Conservation (phyloP, 139 green algal species). For the Chlamydomonas incerta region DNA sequence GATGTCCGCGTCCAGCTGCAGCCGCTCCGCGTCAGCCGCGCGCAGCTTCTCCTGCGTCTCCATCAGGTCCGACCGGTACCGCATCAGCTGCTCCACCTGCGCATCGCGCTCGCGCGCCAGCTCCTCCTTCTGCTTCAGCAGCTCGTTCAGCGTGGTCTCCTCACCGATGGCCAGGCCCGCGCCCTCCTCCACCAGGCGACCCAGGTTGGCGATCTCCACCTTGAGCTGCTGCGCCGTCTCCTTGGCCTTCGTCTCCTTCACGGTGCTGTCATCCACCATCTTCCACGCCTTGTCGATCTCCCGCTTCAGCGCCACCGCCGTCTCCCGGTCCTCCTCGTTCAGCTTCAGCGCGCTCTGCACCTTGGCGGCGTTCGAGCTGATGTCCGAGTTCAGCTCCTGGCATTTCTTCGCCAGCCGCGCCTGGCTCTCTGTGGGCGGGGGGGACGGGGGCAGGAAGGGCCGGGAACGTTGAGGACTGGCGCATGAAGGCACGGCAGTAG, state of each 20-base stretch:
- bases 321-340: slow-evolving; percentile 90
- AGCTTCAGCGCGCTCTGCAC: slow-evolving; percentile 91
- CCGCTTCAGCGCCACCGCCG: slow-evolving; percentile 87
- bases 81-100: slow-evolving; percentile 82
- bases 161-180: slow-evolving; percentile 80
- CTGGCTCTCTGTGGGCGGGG: slow-evolving; percentile 78
- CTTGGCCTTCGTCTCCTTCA: slow-evolving; percentile 91
- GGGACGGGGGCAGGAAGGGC: background rate
- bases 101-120: slow-evolving; percentile 79
- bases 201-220: slow-evolving; percentile 89
- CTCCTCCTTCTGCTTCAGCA: slow-evolving; percentile 86
- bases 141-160: slow-evolving; percentile 83
- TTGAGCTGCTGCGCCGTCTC: slow-evolving; percentile 87
- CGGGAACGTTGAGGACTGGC: background rate
- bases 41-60: slow-evolving; percentile 79
- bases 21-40: slow-evolving; percentile 72
- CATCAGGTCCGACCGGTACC: slow-evolving; percentile 74
- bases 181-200: slow-evolving; percentile 83
- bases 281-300: slow-evolving; percentile 96
- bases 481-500: background rate
- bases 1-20: slow-evolving; percentile 76
- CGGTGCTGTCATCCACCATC: slow-evolving; percentile 82
- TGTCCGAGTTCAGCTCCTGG: slow-evolving; percentile 89
- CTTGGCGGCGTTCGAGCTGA: slow-evolving; percentile 90
- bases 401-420: slow-evolving; percentile 89